Conservation (phyloP, 495 filamentous ascomycete species). For the Parachaetomium inaequale region DNA sequence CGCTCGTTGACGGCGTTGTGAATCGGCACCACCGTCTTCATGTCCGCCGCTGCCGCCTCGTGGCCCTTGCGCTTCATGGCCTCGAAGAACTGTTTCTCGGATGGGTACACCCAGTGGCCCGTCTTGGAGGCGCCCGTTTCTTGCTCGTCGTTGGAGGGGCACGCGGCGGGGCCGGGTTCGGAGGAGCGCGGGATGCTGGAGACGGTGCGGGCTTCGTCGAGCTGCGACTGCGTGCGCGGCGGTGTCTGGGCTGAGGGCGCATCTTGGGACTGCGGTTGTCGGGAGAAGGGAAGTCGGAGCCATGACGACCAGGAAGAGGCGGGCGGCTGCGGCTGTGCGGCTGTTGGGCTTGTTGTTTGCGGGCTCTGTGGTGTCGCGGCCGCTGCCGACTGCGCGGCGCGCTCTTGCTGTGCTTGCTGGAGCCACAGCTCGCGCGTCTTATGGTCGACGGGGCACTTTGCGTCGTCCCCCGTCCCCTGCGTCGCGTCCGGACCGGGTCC, state of each 20-base stretch:
- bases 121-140: conserved; percentile 67
- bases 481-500: conserved; percentile 4
- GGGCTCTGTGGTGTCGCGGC: conserved; percentile 2
- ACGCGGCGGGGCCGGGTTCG: conserved; percentile 42
- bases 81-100: conserved; percentile 92
- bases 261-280: conserved; percentile 24
- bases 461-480: conserved; percentile 24
- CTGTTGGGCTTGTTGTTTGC: conserved; percentile 8
- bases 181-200: conserved; percentile 75
- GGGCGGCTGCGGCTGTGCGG: background rate
- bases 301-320: conserved; percentile 29
- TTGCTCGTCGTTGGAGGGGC: conserved; percentile 63
- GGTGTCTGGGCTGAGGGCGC: conserved; percentile 25
- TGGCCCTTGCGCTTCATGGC: conserved; percentile 83
- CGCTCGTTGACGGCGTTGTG: conserved; percentile 96
- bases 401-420: conserved; percentile 37
- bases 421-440: conserved; percentile 83
- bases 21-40: conserved; percentile 89
- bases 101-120: conserved; percentile 96
- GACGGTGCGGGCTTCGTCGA: conserved; percentile 65
- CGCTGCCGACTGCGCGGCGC: conserved; percentile 17
- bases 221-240: conserved; percentile 31
- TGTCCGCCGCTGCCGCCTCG: conserved; percentile 59
- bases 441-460: conserved; percentile 81
- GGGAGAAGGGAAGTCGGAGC: conserved; percentile 27